Conservation (phyloP, 78 protist genomes). For the Dictyostelium brefeldianum region DNA sequence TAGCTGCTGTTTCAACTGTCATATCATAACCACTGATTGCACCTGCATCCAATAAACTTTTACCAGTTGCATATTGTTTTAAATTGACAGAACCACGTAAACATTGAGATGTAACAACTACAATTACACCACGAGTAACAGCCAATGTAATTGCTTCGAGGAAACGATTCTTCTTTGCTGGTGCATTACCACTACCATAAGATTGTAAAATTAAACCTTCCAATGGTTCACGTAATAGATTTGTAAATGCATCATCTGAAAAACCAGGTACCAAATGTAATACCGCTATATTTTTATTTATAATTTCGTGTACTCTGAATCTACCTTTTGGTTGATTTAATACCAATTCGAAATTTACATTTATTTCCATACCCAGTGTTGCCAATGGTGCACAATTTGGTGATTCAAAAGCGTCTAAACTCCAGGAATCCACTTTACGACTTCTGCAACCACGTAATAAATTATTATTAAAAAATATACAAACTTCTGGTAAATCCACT, state of each 20-base stretch:
- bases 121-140: slow-evolving; percentile 65
- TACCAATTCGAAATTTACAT: slow-evolving; percentile 40
- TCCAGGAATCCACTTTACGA: slow-evolving; percentile 76
- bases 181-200: slow-evolving; percentile 85
- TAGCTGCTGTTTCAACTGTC: slow-evolving; percentile 94
- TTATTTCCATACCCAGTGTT: slow-evolving; percentile 74
- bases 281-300: slow-evolving; percentile 72
- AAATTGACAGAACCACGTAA: slow-evolving; percentile 72
- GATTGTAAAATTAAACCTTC: slow-evolving; percentile 67
- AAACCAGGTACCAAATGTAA: slow-evolving; percentile 80
- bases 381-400: slow-evolving; percentile 80
- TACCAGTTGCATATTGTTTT: slow-evolving; percentile 77
- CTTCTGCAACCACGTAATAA: slow-evolving; percentile 70
- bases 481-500: slow-evolving; percentile 82
- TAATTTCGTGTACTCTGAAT: slow-evolving; percentile 45
- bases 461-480: slow-evolving; percentile 84
- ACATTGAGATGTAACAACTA: slow-evolving; percentile 84
- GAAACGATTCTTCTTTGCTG: slow-evolving; percentile 73
- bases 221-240: slow-evolving; percentile 22
- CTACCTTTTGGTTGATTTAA: slow-evolving; percentile 80
- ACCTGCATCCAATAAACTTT: slow-evolving; percentile 69
- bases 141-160: slow-evolving; percentile 23
- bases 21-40: slow-evolving; percentile 91
- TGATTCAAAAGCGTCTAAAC: slow-evolving; percentile 80
- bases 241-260: slow-evolving; percentile 33